Percentiles rank a stretch among this genome's conserved stretches.
phyloP scores from a whole-genome alignment of 352 stramenopile species.

The Globisporangium mamillatum region DNA sequence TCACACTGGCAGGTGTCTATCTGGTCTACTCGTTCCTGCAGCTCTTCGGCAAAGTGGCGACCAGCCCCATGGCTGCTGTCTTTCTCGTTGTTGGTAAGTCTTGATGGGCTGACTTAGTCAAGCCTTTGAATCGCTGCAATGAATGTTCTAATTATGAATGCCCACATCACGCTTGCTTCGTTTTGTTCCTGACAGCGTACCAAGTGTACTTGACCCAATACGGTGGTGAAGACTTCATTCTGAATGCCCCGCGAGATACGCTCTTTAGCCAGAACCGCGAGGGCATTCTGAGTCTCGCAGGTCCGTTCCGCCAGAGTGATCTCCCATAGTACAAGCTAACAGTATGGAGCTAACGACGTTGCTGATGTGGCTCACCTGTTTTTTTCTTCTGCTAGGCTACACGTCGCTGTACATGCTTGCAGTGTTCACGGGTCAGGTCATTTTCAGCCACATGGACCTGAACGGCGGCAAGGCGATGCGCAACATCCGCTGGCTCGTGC shows the following conservation, averaged over 20 bases:
- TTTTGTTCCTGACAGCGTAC: slow-evolving; percentile 32
- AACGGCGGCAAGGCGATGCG: slow-evolving; percentile 56
- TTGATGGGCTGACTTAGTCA: neutral
- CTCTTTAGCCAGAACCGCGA: slow-evolving; percentile 94
- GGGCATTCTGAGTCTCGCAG: slow-evolving; percentile 90
- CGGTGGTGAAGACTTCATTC: slow-evolving; percentile 73
- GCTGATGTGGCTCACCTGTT: too few species aligned
- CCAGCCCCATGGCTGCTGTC: slow-evolving; percentile 37
- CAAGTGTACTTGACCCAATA: slow-evolving; percentile 85
- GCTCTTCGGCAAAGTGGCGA: slow-evolving; percentile 43
- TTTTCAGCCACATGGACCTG: slow-evolving; percentile 66
- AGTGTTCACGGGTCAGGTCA: slow-evolving; percentile 52
- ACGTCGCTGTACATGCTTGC: slow-evolving; percentile 85
- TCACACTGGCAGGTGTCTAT: slow-evolving; percentile 91
- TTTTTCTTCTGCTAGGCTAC: slow-evolving; percentile 68
- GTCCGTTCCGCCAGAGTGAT: slow-evolving; percentile 22
- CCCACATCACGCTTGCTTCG: neutral
- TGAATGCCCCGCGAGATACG: slow-evolving; percentile 60
- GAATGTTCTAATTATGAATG: neutral
- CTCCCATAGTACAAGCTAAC: neutral
- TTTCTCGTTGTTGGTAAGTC: slow-evolving; percentile 39
- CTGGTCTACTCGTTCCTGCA: slow-evolving; percentile 62
- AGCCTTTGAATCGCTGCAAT: neutral
- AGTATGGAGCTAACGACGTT: neutral
- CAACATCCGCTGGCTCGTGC: slow-evolving; percentile 60